Evolutionary conservation across 768 basidiomycete genomes (phyloP).

Genomic region (Naematelia aurantialba): DNA sequence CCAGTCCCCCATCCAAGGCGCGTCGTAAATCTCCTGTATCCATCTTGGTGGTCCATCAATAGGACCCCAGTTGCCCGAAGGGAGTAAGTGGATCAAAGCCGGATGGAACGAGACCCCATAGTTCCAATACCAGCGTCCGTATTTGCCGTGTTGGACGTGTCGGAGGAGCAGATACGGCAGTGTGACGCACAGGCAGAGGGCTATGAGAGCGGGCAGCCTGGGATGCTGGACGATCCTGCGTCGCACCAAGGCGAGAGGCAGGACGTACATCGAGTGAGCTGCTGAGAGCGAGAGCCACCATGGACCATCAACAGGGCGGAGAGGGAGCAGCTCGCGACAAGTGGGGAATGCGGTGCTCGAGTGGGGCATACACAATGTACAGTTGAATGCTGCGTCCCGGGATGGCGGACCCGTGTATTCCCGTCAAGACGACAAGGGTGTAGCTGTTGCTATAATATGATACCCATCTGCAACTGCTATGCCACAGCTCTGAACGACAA

Average conservation of each 20-base stretch:
- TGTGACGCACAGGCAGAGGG: neutral
- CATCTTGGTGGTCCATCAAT: conserved; percentile 18
- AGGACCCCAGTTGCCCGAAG: conserved; percentile 14
- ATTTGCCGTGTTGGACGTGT: neutral
- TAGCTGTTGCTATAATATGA: too few relatives aligned
- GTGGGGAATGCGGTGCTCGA: too few relatives aligned
- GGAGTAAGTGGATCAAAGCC: conserved; percentile 14
- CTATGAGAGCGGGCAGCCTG: neutral
- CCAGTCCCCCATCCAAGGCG: conserved; percentile 28
- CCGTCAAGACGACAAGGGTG: too few relatives aligned
- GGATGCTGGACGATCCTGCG: neutral
- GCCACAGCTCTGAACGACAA: too few relatives aligned
- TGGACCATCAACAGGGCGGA: too few relatives aligned
- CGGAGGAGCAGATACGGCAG: neutral
- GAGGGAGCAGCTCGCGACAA: too few relatives aligned
- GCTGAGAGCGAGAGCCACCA: too few relatives aligned
- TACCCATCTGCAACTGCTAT: too few relatives aligned
- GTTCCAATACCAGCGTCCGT: conserved; percentile 29
- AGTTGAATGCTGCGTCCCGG: too few relatives aligned
- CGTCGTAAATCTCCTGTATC: conserved; percentile 19
- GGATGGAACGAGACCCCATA: conserved; percentile 15
- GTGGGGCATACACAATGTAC: too few relatives aligned
- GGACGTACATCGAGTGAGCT: too few relatives aligned
- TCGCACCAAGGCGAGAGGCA: neutral
- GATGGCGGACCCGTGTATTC: too few relatives aligned